phyloP scores from a whole-genome alignment of 208 protist genomes.

The Leishmania martiniquensis region DNA sequence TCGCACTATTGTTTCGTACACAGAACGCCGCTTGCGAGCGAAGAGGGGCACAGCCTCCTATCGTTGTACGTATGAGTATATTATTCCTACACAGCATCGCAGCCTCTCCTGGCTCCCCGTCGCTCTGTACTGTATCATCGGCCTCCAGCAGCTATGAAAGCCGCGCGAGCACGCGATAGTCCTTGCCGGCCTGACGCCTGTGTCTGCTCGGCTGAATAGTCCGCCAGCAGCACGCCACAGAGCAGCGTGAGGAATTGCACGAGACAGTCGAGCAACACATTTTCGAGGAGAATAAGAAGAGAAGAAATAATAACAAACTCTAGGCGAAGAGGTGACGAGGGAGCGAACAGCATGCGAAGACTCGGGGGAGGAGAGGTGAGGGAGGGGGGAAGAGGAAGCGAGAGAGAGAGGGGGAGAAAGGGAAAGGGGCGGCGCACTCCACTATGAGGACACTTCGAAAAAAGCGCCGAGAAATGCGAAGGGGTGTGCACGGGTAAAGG shows the following conservation, averaged over 20 bases:
- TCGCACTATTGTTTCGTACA: neutral
- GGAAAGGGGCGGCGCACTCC: neutral
- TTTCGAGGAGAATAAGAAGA: neutral
- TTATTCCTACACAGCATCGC: neutral
- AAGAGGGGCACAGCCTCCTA: neutral
- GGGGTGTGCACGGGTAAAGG: neutral
- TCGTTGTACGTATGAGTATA: neutral
- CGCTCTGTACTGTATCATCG: neutral
- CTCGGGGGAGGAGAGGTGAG: neutral
- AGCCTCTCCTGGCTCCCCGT: neutral
- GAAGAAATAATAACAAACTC: neutral
- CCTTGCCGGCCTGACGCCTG: neutral
- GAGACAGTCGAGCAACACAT: neutral
- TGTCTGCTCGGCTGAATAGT: neutral
- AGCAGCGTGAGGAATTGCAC: neutral
- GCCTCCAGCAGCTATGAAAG: neutral
- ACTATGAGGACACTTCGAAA: neutral
- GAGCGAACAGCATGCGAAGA: no score
- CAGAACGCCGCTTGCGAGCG: neutral
- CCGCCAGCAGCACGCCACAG: neutral
- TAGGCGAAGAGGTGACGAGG: no score
- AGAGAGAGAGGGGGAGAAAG: neutral
- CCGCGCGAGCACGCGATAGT: neutral
- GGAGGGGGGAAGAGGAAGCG: no score
- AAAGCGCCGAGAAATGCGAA: neutral